These are phyloP conservation scores for Dendrobium huoshanense DNA, from an alignment of 106 monocot species.

Conservation along the genomic window DNA sequence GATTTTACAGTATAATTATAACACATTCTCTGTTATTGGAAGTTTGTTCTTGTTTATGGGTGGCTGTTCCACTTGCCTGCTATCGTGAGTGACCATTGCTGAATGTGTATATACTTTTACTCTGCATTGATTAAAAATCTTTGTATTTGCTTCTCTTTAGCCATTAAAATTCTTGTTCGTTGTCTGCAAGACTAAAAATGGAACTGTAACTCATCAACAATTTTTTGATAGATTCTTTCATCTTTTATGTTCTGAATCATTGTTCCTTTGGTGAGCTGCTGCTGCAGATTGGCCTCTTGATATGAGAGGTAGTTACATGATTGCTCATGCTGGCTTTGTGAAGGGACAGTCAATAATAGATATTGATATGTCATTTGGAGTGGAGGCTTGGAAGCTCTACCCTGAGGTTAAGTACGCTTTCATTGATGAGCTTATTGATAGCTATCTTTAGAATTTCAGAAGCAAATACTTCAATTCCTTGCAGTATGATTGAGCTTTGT, in stretches of 20 bases:
- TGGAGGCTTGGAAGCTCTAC: constrained; percentile 45
- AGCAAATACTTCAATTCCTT: too few relatives aligned
- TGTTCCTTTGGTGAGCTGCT: neutral
- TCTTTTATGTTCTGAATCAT: neutral
- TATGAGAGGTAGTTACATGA: neutral
- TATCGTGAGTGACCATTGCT: too few relatives aligned
- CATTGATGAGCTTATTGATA: constrained; percentile 26
- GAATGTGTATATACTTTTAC: neutral
- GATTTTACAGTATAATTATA: neutral
- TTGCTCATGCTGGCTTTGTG: constrained; percentile 20
- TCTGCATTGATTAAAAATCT: neutral
- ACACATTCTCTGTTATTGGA: neutral
- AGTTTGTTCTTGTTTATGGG: neutral
- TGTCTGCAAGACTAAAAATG: too few relatives aligned
- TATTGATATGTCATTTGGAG: constrained; percentile 35
- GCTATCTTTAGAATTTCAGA: neutral
- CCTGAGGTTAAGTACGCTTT: constrained; percentile 45
- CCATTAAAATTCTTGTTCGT: too few relatives aligned
- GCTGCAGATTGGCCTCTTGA: constrained; percentile 19
- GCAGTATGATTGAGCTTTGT: too few relatives aligned
- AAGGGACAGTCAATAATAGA: constrained; percentile 24
- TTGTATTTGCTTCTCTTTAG: too few relatives aligned
- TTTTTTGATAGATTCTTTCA: neutral
- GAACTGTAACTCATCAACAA: neutral
- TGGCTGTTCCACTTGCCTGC: too few relatives aligned